Conservation (phyloP, 352 stramenopile genomes). For the Phytophthora pini region DNA sequence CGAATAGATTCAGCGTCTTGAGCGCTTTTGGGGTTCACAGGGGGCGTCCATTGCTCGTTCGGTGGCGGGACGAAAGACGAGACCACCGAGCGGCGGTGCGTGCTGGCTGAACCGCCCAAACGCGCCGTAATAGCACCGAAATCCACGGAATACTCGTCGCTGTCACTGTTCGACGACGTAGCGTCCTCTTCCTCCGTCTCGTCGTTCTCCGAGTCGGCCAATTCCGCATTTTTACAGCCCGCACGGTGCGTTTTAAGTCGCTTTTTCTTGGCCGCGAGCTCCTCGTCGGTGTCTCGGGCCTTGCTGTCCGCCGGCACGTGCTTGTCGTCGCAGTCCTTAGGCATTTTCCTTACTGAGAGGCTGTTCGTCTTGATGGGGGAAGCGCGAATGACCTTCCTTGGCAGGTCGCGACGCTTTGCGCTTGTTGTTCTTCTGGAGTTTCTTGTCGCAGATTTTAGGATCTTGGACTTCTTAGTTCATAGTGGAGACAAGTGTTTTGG, state of each 20-base stretch:
- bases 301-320: conserved; percentile 36
- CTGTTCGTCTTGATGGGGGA: conserved; percentile 12
- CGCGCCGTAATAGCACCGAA: conserved; percentile 48
- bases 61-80: conserved; percentile 59
- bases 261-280: conserved; percentile 35
- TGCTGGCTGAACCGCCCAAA: conserved; percentile 40
- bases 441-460: conserved; percentile 22
- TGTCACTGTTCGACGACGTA: conserved; percentile 30
- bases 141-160: conserved; percentile 48
- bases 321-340: conserved; percentile 43
- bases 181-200: conserved; percentile 43
- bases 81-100: conserved; percentile 62
- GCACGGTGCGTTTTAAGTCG: conserved; percentile 34
- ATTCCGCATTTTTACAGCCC: conserved; percentile 8
- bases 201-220: conserved; percentile 31
- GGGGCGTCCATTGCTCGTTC: conserved; percentile 58
- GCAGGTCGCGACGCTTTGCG: conserved; percentile 31
- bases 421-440: conserved; percentile 24
- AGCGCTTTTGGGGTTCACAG: conserved; percentile 56
- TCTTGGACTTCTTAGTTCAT: conserved; percentile 20
- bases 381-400: conserved; percentile 13
- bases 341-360: conserved; percentile 14
- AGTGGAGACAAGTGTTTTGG: conserved; percentile 9
- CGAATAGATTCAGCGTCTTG: conserved; percentile 64
- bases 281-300: conserved; percentile 20